Percentiles rank a stretch among this genome's conserved stretches.
phyloP scores from a whole-genome alignment of 352 stramenopile species.

The Pythium utonaiense region DNA sequence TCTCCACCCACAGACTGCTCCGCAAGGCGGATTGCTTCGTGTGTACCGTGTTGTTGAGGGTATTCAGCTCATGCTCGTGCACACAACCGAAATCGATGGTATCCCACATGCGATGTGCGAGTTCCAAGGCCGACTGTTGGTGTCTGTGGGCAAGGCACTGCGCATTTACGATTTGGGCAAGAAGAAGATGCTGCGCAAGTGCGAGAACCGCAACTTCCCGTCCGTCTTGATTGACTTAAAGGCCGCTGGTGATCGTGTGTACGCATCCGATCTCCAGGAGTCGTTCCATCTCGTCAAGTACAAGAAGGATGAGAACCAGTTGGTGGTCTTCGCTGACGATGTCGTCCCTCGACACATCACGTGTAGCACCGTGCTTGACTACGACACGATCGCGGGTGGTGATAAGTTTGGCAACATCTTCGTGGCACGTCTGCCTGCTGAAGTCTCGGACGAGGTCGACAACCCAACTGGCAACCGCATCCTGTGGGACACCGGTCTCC shows the following conservation, averaged over 20 bases:
- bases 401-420: slow-evolving; percentile 99
- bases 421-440: slow-evolving; percentile 90
- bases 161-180: slow-evolving; percentile 99
- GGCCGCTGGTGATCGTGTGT: slow-evolving; percentile 93
- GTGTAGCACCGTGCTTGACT: slow-evolving; percentile 92
- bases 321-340: slow-evolving; percentile 97
- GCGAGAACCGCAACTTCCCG: slow-evolving; percentile 94
- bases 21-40: slow-evolving; percentile 72
- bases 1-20: slow-evolving; percentile 85
- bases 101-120: slow-evolving; percentile 96
- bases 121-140: slow-evolving; percentile 96
- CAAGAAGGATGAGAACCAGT: slow-evolving; percentile 93
- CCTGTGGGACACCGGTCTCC: slow-evolving; percentile 93
- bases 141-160: slow-evolving; percentile 94
- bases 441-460: slow-evolving; percentile 94
- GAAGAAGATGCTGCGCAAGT: slow-evolving; percentile 99
- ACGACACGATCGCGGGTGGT: slow-evolving; percentile 96
- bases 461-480: slow-evolving; percentile 95
- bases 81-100: slow-evolving; percentile 96
- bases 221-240: slow-evolving; percentile 94
- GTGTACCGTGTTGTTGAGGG: slow-evolving; percentile 94
- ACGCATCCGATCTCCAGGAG: slow-evolving; percentile 95
- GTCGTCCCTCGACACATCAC: slow-evolving; percentile 83
- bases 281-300: slow-evolving; percentile 98
- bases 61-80: slow-evolving; percentile 93